Evolutionary conservation across 2,329 filamentous ascomycete genomes (phyloP), one percentile per base, ranked within the genome.

Genomic region (Phialemoniopsis sp.): DNA sequence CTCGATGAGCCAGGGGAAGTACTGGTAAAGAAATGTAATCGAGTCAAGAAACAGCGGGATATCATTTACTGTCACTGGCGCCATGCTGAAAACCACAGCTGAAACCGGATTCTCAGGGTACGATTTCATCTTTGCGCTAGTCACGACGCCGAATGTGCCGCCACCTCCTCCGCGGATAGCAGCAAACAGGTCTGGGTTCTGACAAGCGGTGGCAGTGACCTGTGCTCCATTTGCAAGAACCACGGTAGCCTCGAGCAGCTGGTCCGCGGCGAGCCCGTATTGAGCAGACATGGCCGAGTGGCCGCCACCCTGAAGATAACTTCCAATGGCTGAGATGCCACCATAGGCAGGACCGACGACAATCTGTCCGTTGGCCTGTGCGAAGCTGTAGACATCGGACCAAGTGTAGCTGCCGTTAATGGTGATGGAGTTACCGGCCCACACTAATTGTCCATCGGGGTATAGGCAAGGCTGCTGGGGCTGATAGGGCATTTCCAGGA

Each of bases 161-260:
- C 66, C 69, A 2, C 76, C 73, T 8, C 75, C 73, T 7, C 73
- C 73, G 34, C 60, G 60, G 2, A 78, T 55, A 7, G 75, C 76
- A 74, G 74, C 81, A 55, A 74, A 79, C 2, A 80, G 60, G 38
- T 80, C 75, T 0, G 60, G 34, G 42, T 78, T 70, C 15, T 61
- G 41, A 35, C 54, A 60, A 5, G 54, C 47, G 29, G 54, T 62
- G 5, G 61, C 62, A 0, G 47, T 60, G 5, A 66, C 52, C 18
- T 61, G 40, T 1, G 43, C 38, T 8, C 66, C 67, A 19, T 58
- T 46, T 1, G 65, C 60, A 0, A 63, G 53, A 30, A 71, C 57
- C 4, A 70, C 61, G 26, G 65, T 50, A 6, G 57, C 56, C 41
- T 68, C 64, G 29, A 72, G 60, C 2, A 66, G 55, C 46, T 72